These are phyloP conservation scores for Urtica urens DNA, from an alignment of 306 rosid genomes.

Conservation along the genomic window DNA sequence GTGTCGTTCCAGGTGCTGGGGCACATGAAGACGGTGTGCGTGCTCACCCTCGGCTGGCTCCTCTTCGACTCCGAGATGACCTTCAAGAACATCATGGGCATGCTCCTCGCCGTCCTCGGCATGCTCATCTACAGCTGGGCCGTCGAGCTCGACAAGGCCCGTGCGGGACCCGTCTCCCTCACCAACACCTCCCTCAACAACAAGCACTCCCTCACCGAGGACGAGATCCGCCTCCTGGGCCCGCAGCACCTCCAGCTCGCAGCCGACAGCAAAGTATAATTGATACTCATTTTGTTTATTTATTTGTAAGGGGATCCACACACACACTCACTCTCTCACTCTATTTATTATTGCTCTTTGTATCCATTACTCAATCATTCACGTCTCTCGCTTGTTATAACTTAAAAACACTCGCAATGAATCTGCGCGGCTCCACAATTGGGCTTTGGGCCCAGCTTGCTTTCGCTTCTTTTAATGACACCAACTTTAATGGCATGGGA, in stretches of 20 bases:
- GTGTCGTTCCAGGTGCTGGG: slow-evolving; percentile 91
- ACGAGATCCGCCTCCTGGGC: slow-evolving; percentile 57
- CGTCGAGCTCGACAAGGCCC: slow-evolving; percentile 53
- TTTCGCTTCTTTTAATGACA: too few relatives aligned
- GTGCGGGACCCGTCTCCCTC: slow-evolving; percentile 26
- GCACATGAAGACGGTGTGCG: slow-evolving; percentile 91
- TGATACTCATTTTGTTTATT: too few relatives aligned
- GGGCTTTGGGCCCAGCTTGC: too few relatives aligned
- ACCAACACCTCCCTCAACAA: slow-evolving; percentile 29
- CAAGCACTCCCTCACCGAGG: slow-evolving; percentile 74
- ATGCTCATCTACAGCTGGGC: slow-evolving; percentile 96
- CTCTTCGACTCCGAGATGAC: slow-evolving; percentile 77
- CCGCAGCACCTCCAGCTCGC: slow-evolving; percentile 52
- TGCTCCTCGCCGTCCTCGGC: slow-evolving; percentile 61
- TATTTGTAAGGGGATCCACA: too few relatives aligned
- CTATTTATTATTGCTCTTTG: too few relatives aligned
- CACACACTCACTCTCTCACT: too few relatives aligned
- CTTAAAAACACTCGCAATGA: too few relatives aligned
- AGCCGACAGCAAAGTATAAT: slow-evolving; percentile 41
- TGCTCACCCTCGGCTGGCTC: slow-evolving; percentile 82
- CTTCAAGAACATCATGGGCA: slow-evolving; percentile 74
- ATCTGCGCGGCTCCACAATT: too few relatives aligned
- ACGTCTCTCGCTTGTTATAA: too few relatives aligned
- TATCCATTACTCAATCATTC: too few relatives aligned
- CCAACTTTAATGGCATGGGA: too few relatives aligned